Base-by-base conservation (phyloP, 805 yeast species). In the Candida chauliodis region DNA sequence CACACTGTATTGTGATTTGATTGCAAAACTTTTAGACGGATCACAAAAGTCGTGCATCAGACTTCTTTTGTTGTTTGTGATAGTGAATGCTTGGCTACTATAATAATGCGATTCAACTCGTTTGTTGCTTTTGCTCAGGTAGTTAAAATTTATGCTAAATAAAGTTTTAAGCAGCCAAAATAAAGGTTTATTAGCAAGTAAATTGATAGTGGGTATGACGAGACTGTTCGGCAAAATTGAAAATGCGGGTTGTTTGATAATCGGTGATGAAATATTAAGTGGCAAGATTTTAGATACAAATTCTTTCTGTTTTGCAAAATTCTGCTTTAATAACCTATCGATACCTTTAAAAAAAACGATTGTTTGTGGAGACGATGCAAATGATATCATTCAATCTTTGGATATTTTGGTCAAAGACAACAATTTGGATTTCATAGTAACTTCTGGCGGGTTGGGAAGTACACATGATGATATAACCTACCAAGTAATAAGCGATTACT, bases 381-480 rank as follows among this genome's bases (percentile, higher is more conserved):
- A 59, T 1, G 93, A 84, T 40, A 88, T 88, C 30, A 61, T 69
- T 1, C 68, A 68, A 10, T 74, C 80, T 0, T 58, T 84, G 16
- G 50, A 61, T 8, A 59, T 81, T 31, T 64, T 76, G n/a, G 48
- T 55, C 2, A 49, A 57, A 25, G 47, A 61, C 15, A 56, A 66
- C n/a, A 61, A 67, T 30, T 80, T 78, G 48, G 88, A 84, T 51
- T 71, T 85, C 30, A 71, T 84, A 6, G 75, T 84, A 16, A 85
- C 95, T 1, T 72, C 83, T 38, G 84, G 86, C 22, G 81, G 72
- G 1, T 85, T 88, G 42, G 96, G 96, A 0, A 85, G 95, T 4
- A 88, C 96, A 0, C 95, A 87, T 50, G 96, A 88, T 54, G 96
- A 88, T 55, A 82, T 88, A 43, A 87, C 95, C 0, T 88, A 88